These are phyloP conservation scores for Lachnellula arida DNA, from an alignment of 2,329 filamentous ascomycete genomes.

Conservation along the genomic window DNA sequence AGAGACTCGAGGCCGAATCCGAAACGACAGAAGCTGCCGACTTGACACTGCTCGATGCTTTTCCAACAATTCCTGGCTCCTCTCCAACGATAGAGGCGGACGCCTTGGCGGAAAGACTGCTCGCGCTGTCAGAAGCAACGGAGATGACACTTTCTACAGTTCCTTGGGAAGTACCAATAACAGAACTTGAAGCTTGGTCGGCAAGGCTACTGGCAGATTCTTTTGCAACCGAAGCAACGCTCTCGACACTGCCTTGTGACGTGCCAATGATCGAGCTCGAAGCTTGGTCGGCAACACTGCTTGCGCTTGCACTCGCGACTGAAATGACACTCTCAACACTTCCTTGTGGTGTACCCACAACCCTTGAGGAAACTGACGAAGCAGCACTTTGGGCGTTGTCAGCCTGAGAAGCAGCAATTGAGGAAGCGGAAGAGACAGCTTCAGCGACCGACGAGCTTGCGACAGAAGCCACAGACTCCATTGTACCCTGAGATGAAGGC, in stretches of 20 bases:
- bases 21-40: conserved; percentile 26
- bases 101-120: conserved; percentile 22
- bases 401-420: conserved; percentile 12
- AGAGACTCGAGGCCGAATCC: conserved; percentile 21
- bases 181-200: conserved; percentile 27
- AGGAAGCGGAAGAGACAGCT: conserved; percentile 18
- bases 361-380: conserved; percentile 17
- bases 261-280: conserved; percentile 23
- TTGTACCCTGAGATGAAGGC: conserved; percentile 23
- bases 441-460: conserved; percentile 22
- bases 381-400: conserved; percentile 19
- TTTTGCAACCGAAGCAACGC: conserved; percentile 31
- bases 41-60: conserved; percentile 27
- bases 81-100: conserved; percentile 24
- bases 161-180: conserved; percentile 25
- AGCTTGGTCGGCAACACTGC: conserved; percentile 18
- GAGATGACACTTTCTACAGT: conserved; percentile 25
- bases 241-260: conserved; percentile 30
- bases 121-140: conserved; percentile 17
- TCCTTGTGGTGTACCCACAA: conserved; percentile 17
- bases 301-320: conserved; percentile 14
- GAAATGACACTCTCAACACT: conserved; percentile 20
- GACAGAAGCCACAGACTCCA: conserved; percentile 32
- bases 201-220: conserved; percentile 24
- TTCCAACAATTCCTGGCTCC: conserved; percentile 22